Evolutionary conservation across 2,329 filamentous ascomycete species (phyloP).

Genomic region (Fonsecaea erecta): DNA sequence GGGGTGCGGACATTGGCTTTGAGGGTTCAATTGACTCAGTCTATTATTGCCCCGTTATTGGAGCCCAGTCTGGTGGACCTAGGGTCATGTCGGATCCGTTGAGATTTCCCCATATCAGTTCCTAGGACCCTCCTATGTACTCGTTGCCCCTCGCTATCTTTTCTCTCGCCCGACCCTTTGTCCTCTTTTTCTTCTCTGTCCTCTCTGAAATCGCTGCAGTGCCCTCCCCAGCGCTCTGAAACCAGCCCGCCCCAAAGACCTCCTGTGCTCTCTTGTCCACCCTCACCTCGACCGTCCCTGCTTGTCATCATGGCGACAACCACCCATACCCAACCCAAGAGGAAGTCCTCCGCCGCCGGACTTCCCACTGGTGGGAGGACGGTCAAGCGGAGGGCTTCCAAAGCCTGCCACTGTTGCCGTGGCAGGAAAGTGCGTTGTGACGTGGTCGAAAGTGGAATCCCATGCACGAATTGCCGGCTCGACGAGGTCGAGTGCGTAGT

Average conservation of each 20-base stretch:
- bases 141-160: constrained; percentile 8
- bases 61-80: neutral
- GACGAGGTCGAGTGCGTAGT: constrained; percentile 62
- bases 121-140: constrained; percentile 16
- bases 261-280: neutral
- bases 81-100: constrained; percentile 25
- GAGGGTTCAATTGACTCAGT: neutral
- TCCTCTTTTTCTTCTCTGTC: constrained; percentile 2
- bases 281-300: neutral
- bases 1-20: constrained; percentile 15
- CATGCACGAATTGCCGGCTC: constrained; percentile 81
- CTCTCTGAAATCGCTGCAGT: neutral
- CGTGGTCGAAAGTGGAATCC: constrained; percentile 81
- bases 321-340: constrained; percentile 50
- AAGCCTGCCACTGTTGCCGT: constrained; percentile 86
- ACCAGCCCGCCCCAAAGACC: neutral
- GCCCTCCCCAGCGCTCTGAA: neutral
- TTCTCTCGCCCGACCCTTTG: neutral
- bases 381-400: constrained; percentile 84
- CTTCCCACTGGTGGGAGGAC: constrained; percentile 59
- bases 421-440: constrained; percentile 92
- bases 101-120: constrained; percentile 27
- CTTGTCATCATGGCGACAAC: constrained; percentile 16
- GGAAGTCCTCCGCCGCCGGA: constrained; percentile 62
- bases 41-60: constrained; percentile 2